These are phyloP conservation scores for Aurifilum marmelostoma DNA, from an alignment of 2,329 filamentous ascomycete genomes.

Conservation along the genomic window DNA sequence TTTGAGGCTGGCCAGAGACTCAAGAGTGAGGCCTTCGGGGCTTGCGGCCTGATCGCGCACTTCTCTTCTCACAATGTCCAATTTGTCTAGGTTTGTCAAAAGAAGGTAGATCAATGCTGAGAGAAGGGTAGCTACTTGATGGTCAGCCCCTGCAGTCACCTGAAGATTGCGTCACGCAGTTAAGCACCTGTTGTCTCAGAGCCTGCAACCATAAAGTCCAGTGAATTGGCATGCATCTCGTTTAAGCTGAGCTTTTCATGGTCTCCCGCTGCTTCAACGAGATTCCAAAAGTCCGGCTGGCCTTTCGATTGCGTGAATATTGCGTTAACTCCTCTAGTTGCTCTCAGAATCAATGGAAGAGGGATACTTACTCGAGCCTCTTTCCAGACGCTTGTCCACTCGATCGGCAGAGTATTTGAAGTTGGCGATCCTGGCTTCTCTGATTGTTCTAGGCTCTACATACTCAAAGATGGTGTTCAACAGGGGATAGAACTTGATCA, in stretches of 20 bases:
- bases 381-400: conserved; percentile 17
- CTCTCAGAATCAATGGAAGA: too few relatives aligned
- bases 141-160: not conserved
- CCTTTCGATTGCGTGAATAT: not conserved
- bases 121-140: conserved; percentile 14
- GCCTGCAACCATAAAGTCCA: conserved; percentile 20
- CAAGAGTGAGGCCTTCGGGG: not conserved
- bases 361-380: conserved; percentile 8
- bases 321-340: not conserved
- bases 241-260: not conserved
- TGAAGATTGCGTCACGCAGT: not conserved
- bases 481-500: conserved; percentile 17
- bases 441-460: conserved; percentile 7
- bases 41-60: conserved; percentile 5
- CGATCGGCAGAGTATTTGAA: conserved; percentile 14
- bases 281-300: conserved; percentile 16
- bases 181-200: conserved; percentile 27
- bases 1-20: conserved; percentile 18
- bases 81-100: not conserved
- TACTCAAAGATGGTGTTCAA: not conserved
- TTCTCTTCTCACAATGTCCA: conserved; percentile 5
- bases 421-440: not conserved
- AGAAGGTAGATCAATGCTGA: conserved; percentile 16
- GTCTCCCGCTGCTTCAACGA: conserved; percentile 1
- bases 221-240: conserved; percentile 17